phyloP scores from a whole-genome alignment of 306 rosid species.

The Prunus kanzakura region DNA sequence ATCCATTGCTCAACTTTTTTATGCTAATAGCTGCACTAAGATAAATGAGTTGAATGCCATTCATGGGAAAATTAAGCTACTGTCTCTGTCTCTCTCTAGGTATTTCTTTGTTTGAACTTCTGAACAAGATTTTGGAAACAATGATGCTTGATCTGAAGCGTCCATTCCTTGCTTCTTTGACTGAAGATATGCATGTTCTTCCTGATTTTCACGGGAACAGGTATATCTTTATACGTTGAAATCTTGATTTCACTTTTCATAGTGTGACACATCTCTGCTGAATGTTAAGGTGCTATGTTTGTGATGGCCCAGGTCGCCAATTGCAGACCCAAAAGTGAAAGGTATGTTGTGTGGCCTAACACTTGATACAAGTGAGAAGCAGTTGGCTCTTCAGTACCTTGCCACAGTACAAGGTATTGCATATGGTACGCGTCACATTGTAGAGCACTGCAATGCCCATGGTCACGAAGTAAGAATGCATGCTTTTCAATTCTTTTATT shows the following conservation, averaged over 20 bases:
- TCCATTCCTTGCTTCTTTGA: slow-evolving; percentile 77
- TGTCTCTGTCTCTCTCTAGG: slow-evolving; percentile 40
- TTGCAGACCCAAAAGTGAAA: slow-evolving; percentile 90
- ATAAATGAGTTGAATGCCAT: background rate
- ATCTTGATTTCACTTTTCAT: slow-evolving; percentile 18
- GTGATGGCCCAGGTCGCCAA: slow-evolving; percentile 72
- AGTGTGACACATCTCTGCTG: slow-evolving; percentile 14
- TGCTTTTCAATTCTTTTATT: background rate
- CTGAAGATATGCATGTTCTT: slow-evolving; percentile 79
- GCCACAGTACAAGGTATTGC: slow-evolving; percentile 93
- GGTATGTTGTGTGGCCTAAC: slow-evolving; percentile 87
- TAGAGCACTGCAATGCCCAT: slow-evolving; percentile 88
- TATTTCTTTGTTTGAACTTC: slow-evolving; percentile 70
- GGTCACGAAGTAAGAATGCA: slow-evolving; percentile 82
- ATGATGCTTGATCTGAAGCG: slow-evolving; percentile 51
- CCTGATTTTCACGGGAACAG: slow-evolving; percentile 99
- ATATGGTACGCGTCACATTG: slow-evolving; percentile 94
- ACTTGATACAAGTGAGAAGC: slow-evolving; percentile 80
- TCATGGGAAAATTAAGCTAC: background rate
- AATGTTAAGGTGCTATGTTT: slow-evolving; percentile 28
- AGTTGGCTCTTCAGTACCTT: slow-evolving; percentile 79
- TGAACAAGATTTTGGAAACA: slow-evolving; percentile 73
- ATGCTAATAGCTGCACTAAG: background rate
- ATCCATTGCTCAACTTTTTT: slow-evolving; percentile 13
- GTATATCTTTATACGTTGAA: slow-evolving; percentile 35